Evolutionary conservation across 106 monocot species (phyloP), one percentile per base, ranked within the genome.

Genomic region (Apostasia ramifera): DNA sequence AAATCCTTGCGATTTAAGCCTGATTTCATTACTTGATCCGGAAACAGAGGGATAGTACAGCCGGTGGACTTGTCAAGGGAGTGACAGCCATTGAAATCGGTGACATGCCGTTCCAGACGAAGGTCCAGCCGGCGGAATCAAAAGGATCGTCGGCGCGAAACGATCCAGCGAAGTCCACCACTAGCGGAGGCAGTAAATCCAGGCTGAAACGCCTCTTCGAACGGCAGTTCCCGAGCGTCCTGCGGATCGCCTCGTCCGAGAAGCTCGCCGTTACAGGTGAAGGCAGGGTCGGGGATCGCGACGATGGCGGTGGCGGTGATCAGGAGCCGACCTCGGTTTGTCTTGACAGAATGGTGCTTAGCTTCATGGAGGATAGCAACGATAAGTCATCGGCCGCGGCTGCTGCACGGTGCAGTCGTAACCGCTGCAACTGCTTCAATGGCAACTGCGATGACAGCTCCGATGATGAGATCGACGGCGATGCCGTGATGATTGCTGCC

Each of bases 381-480:
- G 81, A 70, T 10, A 74, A 66, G 63, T 65, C 76, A 12, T 58
- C 52, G 11, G 39, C 68, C 11, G 70, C 72, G 2, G 47, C 64
- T 3, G 47, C 6, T 2, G 48, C 44, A 1, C 62, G 62, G 49
- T 84, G 78, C 69, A 76, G 84, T 44, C 85, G 83, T 49, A 62
- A 52, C 50, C 73, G 91, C 53, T 97, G 92, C 73, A 86, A 85
- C 68, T 97, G 92, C 69, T 97, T 92, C 79, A 77, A 92, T 47
- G 89, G 89, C 6, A 85, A 71, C 75, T 85, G 74, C 63, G 84
- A 82, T 53, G 87, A 87, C 66, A 73, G 70, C 55, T 82, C 89
- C 57, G 92, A 89, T 70, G 95, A 86, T 47, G 88, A 91, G 1
- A 59, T 69, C 13, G 68, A 53, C 68, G 63, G 43, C 44, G 81